A percentile compares a stretch with the other conserved stretches of the same genome.
Conservation (phyloP, 2,329 filamentous ascomycete genomes). For the Trichoderma atrobrunneum region DNA sequence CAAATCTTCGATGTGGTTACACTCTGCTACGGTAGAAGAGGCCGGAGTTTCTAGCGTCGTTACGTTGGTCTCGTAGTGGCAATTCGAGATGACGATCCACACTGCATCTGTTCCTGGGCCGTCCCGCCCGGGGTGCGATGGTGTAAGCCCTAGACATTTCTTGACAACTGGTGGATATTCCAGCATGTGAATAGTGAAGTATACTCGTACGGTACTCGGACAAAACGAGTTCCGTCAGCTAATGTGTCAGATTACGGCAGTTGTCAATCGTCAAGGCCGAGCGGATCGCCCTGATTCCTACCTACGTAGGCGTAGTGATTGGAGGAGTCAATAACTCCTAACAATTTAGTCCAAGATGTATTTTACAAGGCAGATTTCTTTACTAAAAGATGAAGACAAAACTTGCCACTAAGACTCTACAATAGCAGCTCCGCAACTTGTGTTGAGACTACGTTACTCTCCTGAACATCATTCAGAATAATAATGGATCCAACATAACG, state of each 20-base stretch:
- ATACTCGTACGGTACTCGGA: no score
- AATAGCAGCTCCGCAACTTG: neutral
- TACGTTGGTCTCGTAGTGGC: neutral
- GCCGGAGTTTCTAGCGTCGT: neutral
- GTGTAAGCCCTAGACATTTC: slow-evolving; percentile 5
- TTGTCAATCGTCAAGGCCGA: neutral
- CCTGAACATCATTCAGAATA: neutral
- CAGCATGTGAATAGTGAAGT: neutral
- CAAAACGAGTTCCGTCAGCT: neutral
- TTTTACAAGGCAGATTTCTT: neutral
- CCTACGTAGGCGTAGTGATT: neutral
- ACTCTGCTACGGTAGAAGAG: neutral
- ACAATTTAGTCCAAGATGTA: neutral
- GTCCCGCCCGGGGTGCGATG: neutral
- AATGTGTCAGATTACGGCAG: neutral
- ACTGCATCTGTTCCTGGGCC: neutral
- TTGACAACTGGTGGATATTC: neutral
- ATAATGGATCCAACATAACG: neutral
- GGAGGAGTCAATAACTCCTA: neutral
- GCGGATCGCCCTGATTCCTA: neutral
- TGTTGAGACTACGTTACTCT: neutral
- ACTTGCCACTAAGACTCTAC: neutral
- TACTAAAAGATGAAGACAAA: neutral
- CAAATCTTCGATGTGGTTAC: neutral
- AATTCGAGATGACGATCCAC: neutral